A percentile compares a stretch with the other conserved stretches of the same genome.
These are phyloP conservation scores for Sordariomycetes sp. DNA, from an alignment of 2,329 filamentous ascomycete species.

Conservation along the genomic window DNA sequence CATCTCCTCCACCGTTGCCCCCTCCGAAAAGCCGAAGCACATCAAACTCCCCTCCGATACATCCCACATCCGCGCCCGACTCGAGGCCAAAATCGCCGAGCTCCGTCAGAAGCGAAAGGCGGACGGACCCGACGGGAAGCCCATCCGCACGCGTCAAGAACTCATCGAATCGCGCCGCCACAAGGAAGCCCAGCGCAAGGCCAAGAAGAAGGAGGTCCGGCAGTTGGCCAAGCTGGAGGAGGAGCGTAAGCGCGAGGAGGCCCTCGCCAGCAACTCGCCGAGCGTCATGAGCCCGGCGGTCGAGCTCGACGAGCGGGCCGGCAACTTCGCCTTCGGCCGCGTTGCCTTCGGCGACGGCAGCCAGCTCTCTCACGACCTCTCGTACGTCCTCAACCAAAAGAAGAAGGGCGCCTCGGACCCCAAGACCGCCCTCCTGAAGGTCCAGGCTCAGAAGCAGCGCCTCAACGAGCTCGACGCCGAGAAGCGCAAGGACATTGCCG, in stretches of 20 bases:
- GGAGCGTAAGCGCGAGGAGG: conserved; percentile 55
- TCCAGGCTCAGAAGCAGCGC: conserved; percentile 78
- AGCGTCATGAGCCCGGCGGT: conserved; percentile 47
- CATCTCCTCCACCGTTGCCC: conserved; percentile 55
- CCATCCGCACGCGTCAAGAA: conserved; percentile 77
- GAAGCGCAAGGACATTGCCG: conserved; percentile 78
- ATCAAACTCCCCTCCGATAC: conserved; percentile 62
- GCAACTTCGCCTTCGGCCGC: conserved; percentile 81
- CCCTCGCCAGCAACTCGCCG: conserved; percentile 53
- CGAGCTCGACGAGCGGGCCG: conserved; percentile 36
- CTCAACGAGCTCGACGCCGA: conserved; percentile 65
- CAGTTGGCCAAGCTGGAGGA: conserved; percentile 73
- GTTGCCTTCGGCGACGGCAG: conserved; percentile 87
- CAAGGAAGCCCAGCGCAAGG: conserved; percentile 80
- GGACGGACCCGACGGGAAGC: conserved; percentile 69
- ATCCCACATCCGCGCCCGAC: conserved; percentile 65
- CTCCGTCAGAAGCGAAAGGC: conserved; percentile 82
- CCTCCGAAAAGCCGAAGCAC: conserved; percentile 53
- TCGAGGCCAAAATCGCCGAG: conserved; percentile 76
- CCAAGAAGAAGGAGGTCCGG: conserved; percentile 80
- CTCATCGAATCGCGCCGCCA: conserved; percentile 81
- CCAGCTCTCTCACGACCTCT: conserved; percentile 64
- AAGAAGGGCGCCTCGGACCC: conserved; percentile 78
- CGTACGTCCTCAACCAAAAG: conserved; percentile 48
- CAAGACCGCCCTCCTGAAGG: conserved; percentile 75